These are phyloP conservation scores for Candida sanyiensis DNA, from an alignment of 805 yeast species.

Conservation along the genomic window DNA sequence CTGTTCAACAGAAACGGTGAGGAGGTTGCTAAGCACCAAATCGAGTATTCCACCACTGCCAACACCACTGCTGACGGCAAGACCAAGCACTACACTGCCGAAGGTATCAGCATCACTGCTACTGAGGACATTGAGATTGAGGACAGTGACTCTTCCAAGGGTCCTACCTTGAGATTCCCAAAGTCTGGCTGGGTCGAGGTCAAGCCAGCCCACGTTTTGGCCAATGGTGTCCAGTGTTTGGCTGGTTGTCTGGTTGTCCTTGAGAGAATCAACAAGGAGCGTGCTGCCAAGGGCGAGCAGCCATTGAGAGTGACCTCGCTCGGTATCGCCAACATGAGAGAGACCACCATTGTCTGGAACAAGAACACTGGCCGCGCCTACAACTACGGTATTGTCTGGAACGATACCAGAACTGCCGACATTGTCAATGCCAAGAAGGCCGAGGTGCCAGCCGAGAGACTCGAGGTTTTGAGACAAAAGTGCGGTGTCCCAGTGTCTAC, in stretches of 20 bases:
- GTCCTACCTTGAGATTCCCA: conserved; percentile 73
- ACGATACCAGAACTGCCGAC: conserved; percentile 80
- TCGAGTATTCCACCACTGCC: conserved; percentile 79
- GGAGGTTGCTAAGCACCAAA: conserved; percentile 84
- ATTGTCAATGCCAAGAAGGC: conserved; percentile 59
- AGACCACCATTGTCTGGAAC: conserved; percentile 88
- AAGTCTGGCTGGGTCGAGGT: conserved; percentile 94
- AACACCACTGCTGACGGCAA: conserved; percentile 40
- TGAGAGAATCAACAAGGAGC: conserved; percentile 49
- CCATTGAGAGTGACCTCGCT: conserved; percentile 63
- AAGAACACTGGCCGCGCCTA: conserved; percentile 78
- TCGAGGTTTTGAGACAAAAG: conserved; percentile 52
- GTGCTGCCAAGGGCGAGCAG: conserved; percentile 36
- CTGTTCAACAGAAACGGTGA: conserved; percentile 66
- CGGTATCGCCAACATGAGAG: conserved; percentile 95
- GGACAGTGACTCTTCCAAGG: conserved; percentile 37
- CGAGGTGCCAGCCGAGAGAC: conserved; percentile 46
- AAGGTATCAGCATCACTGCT: conserved; percentile 65
- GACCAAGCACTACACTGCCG: conserved; percentile 60
- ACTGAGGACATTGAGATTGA: conserved; percentile 54
- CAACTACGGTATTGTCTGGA: conserved; percentile 89
- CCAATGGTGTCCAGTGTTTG: conserved; percentile 76
- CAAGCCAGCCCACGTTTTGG: conserved; percentile 76
- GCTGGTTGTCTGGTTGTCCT: conserved; percentile 56
- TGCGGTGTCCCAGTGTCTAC: conserved; percentile 89